phyloP scores from a whole-genome alignment of 352 stramenopile species.

The Blastocystis sp. region DNA sequence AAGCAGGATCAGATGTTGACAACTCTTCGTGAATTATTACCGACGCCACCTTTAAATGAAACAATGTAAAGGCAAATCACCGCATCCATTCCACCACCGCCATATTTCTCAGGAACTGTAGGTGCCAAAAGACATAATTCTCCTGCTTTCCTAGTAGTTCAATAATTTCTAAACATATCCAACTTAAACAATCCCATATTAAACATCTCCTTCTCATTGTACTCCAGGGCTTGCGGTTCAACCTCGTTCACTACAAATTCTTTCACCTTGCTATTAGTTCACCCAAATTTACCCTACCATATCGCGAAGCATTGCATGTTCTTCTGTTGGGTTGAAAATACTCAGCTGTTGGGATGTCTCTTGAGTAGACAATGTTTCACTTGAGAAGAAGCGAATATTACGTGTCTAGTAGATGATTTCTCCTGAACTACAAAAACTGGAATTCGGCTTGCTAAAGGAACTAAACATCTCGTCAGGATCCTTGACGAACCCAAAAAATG shows the following conservation, averaged over 20 bases:
- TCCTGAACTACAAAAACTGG: neutral
- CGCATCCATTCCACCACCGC: constrained; percentile 90
- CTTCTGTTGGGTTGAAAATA: constrained; percentile 82
- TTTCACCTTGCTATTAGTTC: neutral
- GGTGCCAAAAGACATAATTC: constrained; percentile 91
- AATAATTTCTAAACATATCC: neutral
- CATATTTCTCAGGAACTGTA: constrained; percentile 90
- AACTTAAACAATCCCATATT: constrained; percentile 88
- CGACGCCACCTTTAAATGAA: constrained; percentile 76
- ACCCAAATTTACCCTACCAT: constrained; percentile 78
- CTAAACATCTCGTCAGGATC: neutral
- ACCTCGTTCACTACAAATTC: constrained; percentile 90
- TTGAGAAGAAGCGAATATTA: neutral
- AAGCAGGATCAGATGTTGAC: constrained; percentile 91
- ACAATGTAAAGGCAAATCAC: neutral
- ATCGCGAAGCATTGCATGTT: constrained; percentile 83
- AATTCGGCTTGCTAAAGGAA: neutral
- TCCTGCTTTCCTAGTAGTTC: constrained; percentile 78
- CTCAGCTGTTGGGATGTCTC: neutral
- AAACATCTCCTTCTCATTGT: constrained; percentile 93
- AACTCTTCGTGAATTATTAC: constrained; percentile 91
- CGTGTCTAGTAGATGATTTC: neutral
- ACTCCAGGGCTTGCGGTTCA: constrained; percentile 90
- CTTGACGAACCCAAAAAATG: neutral
- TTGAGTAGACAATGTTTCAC: neutral